Evolutionary conservation across 306 rosid genomes (phyloP).

Genomic region (Vigna reflexopilosa): DNA sequence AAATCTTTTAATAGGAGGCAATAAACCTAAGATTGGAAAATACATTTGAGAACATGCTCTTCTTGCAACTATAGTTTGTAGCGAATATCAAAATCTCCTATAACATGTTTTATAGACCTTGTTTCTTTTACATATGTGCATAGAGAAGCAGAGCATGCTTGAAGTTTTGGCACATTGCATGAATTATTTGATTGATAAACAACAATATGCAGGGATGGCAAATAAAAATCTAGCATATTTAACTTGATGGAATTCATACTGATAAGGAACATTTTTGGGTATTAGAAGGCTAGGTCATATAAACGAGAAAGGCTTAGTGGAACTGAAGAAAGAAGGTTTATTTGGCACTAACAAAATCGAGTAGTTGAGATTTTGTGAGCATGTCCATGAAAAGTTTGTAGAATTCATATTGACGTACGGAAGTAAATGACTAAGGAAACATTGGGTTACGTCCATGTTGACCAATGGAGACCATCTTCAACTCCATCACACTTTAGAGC

Average conservation of each 20-base stretch:
- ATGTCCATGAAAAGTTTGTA: no score
- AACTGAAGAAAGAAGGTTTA: no score
- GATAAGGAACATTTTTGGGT: neutral
- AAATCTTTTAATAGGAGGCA: conserved; percentile 1
- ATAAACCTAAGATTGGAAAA: conserved; percentile 16
- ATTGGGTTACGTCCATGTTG: no score
- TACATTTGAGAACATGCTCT: conserved; percentile 22
- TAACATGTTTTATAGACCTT: conserved; percentile 16
- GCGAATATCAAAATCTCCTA: conserved; percentile 8
- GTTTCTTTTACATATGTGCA: neutral
- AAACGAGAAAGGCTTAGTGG: no score
- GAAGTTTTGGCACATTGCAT: conserved; percentile 18
- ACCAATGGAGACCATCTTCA: no score
- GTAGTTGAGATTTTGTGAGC: no score
- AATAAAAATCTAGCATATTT: conserved; percentile 11
- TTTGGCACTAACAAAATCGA: no score
- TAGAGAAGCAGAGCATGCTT: conserved; percentile 9
- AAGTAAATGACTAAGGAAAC: no score
- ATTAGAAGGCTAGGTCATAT: no score
- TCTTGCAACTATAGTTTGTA: conserved; percentile 1
- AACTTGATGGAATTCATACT: neutral
- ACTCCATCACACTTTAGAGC: no score
- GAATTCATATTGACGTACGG: no score
- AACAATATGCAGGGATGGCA: conserved; percentile 11
- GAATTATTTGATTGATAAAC: neutral